These are phyloP conservation scores for Trichoderma lentiforme DNA, from an alignment of 2,329 filamentous ascomycete species.

Conservation along the genomic window DNA sequence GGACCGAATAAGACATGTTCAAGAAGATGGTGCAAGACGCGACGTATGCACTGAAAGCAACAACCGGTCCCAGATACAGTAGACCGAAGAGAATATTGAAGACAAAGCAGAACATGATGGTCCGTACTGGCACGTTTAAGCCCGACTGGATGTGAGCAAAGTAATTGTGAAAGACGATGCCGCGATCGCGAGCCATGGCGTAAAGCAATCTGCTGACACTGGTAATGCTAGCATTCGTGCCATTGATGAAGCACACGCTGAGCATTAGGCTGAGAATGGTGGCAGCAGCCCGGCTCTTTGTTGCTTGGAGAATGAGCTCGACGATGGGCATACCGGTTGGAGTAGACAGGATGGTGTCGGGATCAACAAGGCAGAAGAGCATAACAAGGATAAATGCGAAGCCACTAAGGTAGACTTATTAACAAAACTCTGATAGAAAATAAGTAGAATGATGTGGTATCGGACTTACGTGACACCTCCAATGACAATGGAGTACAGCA, in stretches of 20 bases:
- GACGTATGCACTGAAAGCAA: slow-evolving; percentile 8
- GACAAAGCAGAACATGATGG: slow-evolving; percentile 15
- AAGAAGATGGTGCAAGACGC: slow-evolving; percentile 14
- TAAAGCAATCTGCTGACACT: slow-evolving; percentile 11
- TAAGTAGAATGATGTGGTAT: no score
- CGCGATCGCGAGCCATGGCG: slow-evolving; percentile 9
- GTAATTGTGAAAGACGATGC: slow-evolving; percentile 4
- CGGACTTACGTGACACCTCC: slow-evolving; percentile 5
- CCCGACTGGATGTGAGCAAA: slow-evolving; percentile 9
- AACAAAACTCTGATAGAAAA: not conserved
- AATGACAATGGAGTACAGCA: slow-evolving; percentile 3
- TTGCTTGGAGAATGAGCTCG: slow-evolving; percentile 7
- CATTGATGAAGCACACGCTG: slow-evolving; percentile 4
- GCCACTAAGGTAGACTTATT: not conserved
- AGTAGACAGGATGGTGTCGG: not conserved
- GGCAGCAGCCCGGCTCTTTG: slow-evolving; percentile 3
- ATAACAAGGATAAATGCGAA: slow-evolving; percentile 3
- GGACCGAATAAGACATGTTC: slow-evolving; percentile 4
- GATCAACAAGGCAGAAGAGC: slow-evolving; percentile 1
- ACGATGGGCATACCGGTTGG: slow-evolving; percentile 9
- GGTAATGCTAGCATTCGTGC: slow-evolving; percentile 9
- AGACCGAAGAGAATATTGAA: slow-evolving; percentile 8
- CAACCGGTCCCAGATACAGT: not conserved
- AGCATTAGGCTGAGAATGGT: slow-evolving; percentile 10
- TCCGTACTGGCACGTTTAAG: slow-evolving; percentile 2